These are phyloP conservation scores for Mantamonas sphyraenae DNA, from an alignment of 78 protist genomes.

Conservation along the genomic window DNA sequence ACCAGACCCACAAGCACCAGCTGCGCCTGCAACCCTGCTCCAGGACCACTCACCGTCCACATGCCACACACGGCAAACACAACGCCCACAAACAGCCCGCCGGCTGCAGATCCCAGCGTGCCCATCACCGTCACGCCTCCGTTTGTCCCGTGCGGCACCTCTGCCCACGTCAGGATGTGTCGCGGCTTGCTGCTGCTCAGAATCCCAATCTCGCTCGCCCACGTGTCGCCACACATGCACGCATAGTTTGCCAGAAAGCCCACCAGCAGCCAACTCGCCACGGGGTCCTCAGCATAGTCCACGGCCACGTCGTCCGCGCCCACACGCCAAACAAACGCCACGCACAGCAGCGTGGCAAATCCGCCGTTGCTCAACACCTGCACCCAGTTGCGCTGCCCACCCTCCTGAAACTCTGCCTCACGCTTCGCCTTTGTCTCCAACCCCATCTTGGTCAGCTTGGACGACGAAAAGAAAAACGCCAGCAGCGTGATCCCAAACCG, in stretches of 20 bases:
- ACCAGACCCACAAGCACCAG: not conserved
- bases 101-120: not conserved
- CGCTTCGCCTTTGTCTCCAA: not conserved
- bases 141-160: not conserved
- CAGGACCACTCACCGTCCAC: not conserved
- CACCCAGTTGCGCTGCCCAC: conserved; percentile 16
- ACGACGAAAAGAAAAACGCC: not conserved
- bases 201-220: no score
- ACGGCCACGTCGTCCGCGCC: not conserved
- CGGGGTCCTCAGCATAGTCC: not conserved
- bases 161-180: not conserved
- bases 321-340: not conserved
- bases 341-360: not conserved
- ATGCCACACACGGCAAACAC: not conserved
- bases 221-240: conserved; percentile 5
- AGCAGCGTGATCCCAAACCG: not conserved
- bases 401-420: conserved; percentile 1
- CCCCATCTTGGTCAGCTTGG: conserved; percentile 2
- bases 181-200: no score
- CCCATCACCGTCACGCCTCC: not conserved
- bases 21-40: not conserved
- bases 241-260: not conserved
- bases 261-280: no score
- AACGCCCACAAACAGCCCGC: not conserved
- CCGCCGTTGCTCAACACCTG: not conserved